These are phyloP conservation scores for Brachypodium distachyon DNA, from an alignment of 202 grass and related monocot genomes.

Conservation along the genomic window DNA sequence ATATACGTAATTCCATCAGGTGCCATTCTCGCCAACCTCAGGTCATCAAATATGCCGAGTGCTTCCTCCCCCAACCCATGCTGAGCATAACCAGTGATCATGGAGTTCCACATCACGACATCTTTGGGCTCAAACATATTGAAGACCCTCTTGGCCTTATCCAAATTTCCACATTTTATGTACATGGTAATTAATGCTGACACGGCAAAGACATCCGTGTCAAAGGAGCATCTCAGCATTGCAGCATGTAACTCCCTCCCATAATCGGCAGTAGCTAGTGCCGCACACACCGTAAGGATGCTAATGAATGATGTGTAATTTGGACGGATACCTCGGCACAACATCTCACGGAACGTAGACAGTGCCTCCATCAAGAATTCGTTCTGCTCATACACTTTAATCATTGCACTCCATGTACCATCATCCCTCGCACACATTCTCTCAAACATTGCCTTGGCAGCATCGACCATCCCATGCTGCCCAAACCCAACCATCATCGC, in stretches of 20 bases:
- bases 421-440: conserved; percentile 40
- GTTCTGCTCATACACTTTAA: conserved; percentile 65
- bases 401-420: conserved; percentile 65
- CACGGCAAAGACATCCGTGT: conserved; percentile 41
- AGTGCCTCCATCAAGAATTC: conserved; percentile 61
- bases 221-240: conserved; percentile 43
- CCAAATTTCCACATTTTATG: conserved; percentile 57
- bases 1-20: conserved; percentile 65
- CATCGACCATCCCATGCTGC: conserved; percentile 44
- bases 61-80: conserved; percentile 73
- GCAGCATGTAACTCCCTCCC: conserved; percentile 62
- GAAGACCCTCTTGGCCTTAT: conserved; percentile 50
- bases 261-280: conserved; percentile 51
- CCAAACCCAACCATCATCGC: conserved; percentile 73
- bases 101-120: conserved; percentile 77
- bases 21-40: conserved; percentile 34
- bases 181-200: conserved; percentile 79
- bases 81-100: conserved; percentile 84
- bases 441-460: conserved; percentile 47
- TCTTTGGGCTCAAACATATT: conserved; percentile 60
- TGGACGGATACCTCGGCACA: conserved; percentile 34
- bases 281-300: conserved; percentile 46
- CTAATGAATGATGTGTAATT: conserved; percentile 64
- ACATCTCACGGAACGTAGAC: conserved; percentile 45
- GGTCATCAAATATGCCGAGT: conserved; percentile 52